Base-by-base conservation (phyloP, 768 basidiomycete species). In the Mycena pura region DNA sequence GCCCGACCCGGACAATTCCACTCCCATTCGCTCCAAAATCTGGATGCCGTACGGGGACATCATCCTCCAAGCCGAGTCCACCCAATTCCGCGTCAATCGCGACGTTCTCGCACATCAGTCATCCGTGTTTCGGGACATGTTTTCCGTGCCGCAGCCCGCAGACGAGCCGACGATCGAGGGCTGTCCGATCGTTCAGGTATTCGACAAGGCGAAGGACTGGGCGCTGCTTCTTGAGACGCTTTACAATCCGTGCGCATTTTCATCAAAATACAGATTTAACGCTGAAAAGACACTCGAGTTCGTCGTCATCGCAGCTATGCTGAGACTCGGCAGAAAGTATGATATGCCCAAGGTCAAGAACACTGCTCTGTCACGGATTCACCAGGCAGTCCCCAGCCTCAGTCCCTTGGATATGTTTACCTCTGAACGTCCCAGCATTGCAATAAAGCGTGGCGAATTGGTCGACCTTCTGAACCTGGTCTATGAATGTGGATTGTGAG, bases 61-160 rank as follows among this genome's bases (percentile, higher is more conserved):
- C 40, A 43, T 53, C 40, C 51, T 53, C 25, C 51, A 53, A 31
- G 51, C 40, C 15, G 38, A 53, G 43, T 41, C 51, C 19, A 53
- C 39, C 2, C 51, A 31, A 29, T 53, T 53, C 19, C 51, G 51
- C 17, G 51, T 53, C 25, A 53, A 41, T 13, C 51, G 40, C 25
- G 51, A 53, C 19, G 40, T 43, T 8, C 19, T 53, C 2, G 51
- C 51, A 2, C 25, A 53, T 7, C 51, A 53, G 19, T 53, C 82
- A 3, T 79, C 84, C 27, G 74, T 84, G 11, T 84, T 84, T 62
- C 73, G 72, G 38, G 80, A 80, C 61, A 72, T 82, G 67, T 75
- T 84, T 55, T 72, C 77, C 9, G 70, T 83, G 11, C 82, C 80
- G 5, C 77, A 77, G 41, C 81, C 80, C 19, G 32, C 51, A 24